Base-by-base conservation (phyloP, 257 asterid species). In the Lavandula angustifolia region DNA sequence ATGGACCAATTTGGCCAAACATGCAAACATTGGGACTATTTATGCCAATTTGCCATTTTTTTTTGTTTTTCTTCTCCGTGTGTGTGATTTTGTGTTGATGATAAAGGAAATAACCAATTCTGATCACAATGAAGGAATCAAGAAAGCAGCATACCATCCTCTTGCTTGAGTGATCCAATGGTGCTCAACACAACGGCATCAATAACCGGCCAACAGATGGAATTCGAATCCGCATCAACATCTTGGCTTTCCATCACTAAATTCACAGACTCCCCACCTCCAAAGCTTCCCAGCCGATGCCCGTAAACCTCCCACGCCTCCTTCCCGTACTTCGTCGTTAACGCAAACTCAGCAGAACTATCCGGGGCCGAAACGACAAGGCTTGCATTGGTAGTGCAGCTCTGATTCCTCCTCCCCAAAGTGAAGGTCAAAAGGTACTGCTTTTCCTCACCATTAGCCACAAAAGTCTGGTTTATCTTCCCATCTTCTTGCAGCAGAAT, bases 161-260 rank as follows among this genome's bases (percentile, higher is more conserved):
- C 60, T 34, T 62, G 76, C 42, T 40, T 29, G 13, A 69, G 58
- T 0, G 76, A 55, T 53, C 67, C 78, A 64, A 75, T 6, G 64
- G 76, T 53, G 62, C 73, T 56, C 54, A 82, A 41, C 7, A 58
- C 9, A 27, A 84, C 84, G 3, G 51, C 64, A 70, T 81, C 92
- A 13, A 84, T 64, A 35, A 84, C 62, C 0, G 87, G 89, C 95
- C 95, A 84, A 66, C 86, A 87, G 7, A 85, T 79, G 41, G 87
- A 70, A 62, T 79, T 77, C 13, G 74, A 47, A 62, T 78, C 87
- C 4, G 66, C 72, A 49, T 71, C 87, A 3, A 54, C 8, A 41
- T 70, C 73, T 53, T 75, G 77, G 69, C 91, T 87, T 35, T 71
- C 57, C 7, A 87, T 66, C 2, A 84, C 87, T 22, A 87, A 70